Conservation (phyloP, 2,329 filamentous ascomycete genomes). For the Stylonectria norvegica region DNA sequence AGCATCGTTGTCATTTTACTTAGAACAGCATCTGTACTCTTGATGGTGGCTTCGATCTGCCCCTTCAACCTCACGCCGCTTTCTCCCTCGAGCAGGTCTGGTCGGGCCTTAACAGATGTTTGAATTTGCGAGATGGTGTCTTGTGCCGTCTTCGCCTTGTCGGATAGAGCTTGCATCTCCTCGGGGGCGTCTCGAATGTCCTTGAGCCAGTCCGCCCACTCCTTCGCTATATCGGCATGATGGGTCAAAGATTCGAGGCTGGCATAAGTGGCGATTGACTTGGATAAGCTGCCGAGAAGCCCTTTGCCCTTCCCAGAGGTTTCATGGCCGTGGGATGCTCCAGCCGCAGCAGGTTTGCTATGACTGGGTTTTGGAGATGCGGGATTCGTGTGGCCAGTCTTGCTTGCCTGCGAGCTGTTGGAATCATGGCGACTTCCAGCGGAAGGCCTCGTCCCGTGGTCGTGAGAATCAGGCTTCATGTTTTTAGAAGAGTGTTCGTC, state of each 20-base stretch:
- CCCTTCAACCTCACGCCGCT: constrained; percentile 23
- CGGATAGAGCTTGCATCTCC: constrained; percentile 27
- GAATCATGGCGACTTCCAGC: too few species aligned
- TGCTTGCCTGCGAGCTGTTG: too few species aligned
- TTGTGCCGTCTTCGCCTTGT: constrained; percentile 26
- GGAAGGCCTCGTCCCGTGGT: too few species aligned
- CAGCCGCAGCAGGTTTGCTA: neutral
- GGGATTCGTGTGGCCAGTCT: too few species aligned
- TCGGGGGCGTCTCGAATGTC: constrained; percentile 30
- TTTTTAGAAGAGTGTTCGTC: too few species aligned
- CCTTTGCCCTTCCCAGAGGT: neutral
- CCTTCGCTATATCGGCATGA: constrained; percentile 32
- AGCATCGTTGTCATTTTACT: constrained; percentile 31
- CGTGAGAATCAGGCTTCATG: too few species aligned
- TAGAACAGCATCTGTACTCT: constrained; percentile 24
- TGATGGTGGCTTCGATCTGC: constrained; percentile 30
- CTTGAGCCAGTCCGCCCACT: constrained; percentile 34
- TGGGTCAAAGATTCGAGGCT: constrained; percentile 25
- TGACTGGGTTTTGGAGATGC: neutral
- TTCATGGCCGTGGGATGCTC: neutral
- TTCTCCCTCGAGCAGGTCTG: constrained; percentile 31
- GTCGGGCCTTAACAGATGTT: constrained; percentile 24
- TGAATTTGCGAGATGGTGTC: constrained; percentile 34
- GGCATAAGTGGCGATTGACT: constrained; percentile 25
- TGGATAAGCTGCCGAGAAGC: constrained; percentile 24